Evolutionary conservation across 2,329 filamentous ascomycete species (phyloP).

Genomic region (Hypoxylon sp.): DNA sequence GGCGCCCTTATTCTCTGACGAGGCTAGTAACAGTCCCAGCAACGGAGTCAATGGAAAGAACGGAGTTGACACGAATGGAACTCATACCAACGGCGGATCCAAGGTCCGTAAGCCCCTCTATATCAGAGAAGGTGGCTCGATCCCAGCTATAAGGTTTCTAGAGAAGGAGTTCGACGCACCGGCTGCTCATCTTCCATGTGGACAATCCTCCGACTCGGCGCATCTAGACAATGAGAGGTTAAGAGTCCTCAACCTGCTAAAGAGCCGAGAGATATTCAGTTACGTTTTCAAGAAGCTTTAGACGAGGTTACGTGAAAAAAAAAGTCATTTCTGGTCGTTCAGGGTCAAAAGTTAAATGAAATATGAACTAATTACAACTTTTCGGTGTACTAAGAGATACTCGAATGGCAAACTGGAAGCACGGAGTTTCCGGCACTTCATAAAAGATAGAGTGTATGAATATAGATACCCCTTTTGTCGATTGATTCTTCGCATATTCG

Average conservation of each 20-base stretch:
- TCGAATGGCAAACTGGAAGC: conserved; percentile 3
- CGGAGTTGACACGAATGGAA: conserved; percentile 39
- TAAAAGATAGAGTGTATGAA: conserved; percentile 16
- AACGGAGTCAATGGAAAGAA: conserved; percentile 13
- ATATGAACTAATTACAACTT: conserved; percentile 2
- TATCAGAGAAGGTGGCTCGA: conserved; percentile 95
- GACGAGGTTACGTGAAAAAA: not conserved
- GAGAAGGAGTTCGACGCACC: conserved; percentile 95
- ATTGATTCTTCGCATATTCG: not conserved
- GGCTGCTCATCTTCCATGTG: conserved; percentile 92
- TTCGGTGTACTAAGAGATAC: not conserved
- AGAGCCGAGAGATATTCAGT: conserved; percentile 91
- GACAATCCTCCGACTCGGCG: conserved; percentile 92
- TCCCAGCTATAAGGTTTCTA: conserved; percentile 92
- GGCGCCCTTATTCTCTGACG: conserved; percentile 67
- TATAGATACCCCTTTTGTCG: conserved; percentile 31
- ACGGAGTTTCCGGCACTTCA: conserved; percentile 20
- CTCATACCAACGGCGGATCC: conserved; percentile 43
- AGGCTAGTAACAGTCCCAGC: not conserved
- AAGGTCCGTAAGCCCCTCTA: conserved; percentile 79
- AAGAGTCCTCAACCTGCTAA: conserved; percentile 86
- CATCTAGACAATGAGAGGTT: conserved; percentile 97
- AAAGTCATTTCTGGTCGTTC: not conserved
- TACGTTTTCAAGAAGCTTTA: conserved; percentile 81
- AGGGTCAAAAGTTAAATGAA: not conserved